phyloP scores from a whole-genome alignment of 257 asterid genomes.

The Euphrasia confusa region DNA sequence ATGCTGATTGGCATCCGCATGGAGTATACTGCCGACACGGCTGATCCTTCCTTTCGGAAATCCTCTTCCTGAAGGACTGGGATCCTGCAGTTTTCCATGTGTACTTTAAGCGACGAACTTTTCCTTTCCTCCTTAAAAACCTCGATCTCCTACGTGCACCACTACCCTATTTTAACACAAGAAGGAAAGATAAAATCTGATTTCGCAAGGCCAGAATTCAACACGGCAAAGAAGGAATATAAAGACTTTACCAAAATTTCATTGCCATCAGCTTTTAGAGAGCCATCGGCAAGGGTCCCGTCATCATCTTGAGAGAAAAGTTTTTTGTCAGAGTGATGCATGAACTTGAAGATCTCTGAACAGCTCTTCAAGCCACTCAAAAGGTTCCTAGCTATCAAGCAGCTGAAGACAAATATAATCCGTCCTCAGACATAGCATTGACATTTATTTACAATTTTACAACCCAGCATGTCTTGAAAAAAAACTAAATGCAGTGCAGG shows the following conservation, averaged over 20 bases:
- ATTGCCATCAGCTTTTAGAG: constrained; percentile 59
- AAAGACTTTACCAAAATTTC: constrained; percentile 56
- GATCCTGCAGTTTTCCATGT: constrained; percentile 93
- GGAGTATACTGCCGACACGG: constrained; percentile 94
- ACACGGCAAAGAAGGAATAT: constrained; percentile 10
- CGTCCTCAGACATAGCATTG: constrained; percentile 23
- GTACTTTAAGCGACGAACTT: constrained; percentile 87
- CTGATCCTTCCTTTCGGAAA: constrained; percentile 85
- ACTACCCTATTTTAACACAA: constrained; percentile 49
- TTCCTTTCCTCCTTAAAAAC: constrained; percentile 83
- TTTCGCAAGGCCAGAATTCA: constrained; percentile 16
- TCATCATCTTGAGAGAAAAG: constrained; percentile 43
- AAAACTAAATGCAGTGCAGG: background rate
- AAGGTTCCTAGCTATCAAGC: constrained; percentile 88
- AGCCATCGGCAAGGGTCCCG: constrained; percentile 49
- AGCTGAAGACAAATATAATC: constrained; percentile 54
- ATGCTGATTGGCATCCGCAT: constrained; percentile 82
- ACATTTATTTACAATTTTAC: constrained; percentile 19
- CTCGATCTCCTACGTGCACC: constrained; percentile 84
- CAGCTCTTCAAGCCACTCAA: constrained; percentile 85
- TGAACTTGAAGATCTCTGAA: constrained; percentile 66
- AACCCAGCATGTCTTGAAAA: constrained; percentile 10
- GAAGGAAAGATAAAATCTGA: constrained; percentile 17
- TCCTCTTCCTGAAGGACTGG: constrained; percentile 77
- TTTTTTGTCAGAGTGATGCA: constrained; percentile 66